A percentile compares a stretch with the other conserved stretches of the same genome.
Evolutionary conservation across 257 asterid genomes (phyloP).

Genomic region (Salvia hispanica): DNA sequence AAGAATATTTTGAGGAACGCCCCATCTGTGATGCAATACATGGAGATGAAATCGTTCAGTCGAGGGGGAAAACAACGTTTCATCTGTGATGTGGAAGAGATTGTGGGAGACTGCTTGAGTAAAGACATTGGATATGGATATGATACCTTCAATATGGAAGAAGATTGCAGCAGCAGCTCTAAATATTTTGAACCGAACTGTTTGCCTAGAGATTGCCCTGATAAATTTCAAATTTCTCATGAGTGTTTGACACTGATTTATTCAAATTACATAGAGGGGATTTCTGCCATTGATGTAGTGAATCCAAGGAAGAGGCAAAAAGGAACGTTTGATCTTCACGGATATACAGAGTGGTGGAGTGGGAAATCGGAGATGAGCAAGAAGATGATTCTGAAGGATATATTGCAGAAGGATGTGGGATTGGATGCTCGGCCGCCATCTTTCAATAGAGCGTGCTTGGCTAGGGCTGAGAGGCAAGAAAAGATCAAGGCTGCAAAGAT

Average conservation of each 20-base stretch:
- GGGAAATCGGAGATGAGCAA: constrained; percentile 82
- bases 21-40: constrained; percentile 69
- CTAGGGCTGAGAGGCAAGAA: constrained; percentile 50
- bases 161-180: constrained; percentile 24
- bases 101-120: constrained; percentile 56
- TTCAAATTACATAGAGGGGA: constrained; percentile 53
- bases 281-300: constrained; percentile 35
- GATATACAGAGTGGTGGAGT: constrained; percentile 77
- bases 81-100: constrained; percentile 48
- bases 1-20: constrained; percentile 75
- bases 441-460: constrained; percentile 52
- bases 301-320: constrained; percentile 33
- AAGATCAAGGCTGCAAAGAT: constrained; percentile 70
- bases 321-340: constrained; percentile 34
- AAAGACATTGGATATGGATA: constrained; percentile 31
- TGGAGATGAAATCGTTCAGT: constrained; percentile 67
- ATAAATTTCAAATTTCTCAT: constrained; percentile 53
- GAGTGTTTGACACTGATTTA: constrained; percentile 62
- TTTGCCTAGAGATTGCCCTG: constrained; percentile 32
- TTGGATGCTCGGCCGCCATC: constrained; percentile 74
- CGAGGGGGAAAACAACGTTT: constrained; percentile 30
- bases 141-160: constrained; percentile 33
- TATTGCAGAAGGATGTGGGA: constrained; percentile 75
- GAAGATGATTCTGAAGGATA: constrained; percentile 63
- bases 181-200: constrained; percentile 47